phyloP scores from a whole-genome alignment of 2,329 filamentous ascomycete species.

The Coniochaeta ligniaria region DNA sequence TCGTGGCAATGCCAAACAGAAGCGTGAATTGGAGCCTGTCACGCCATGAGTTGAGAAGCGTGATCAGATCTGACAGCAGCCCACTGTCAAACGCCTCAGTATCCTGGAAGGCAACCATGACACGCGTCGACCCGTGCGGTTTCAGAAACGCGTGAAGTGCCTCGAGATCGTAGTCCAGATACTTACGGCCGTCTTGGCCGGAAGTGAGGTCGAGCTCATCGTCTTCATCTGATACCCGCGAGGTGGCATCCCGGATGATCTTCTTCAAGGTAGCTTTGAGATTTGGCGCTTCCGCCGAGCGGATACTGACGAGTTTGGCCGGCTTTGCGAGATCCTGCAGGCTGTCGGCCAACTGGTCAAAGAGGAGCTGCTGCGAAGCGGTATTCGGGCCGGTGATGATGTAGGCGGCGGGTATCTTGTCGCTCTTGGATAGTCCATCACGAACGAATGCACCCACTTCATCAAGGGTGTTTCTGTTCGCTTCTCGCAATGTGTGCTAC shows the following conservation, averaged over 20 bases:
- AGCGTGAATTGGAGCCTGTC: constrained; percentile 71
- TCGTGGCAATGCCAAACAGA: constrained; percentile 75
- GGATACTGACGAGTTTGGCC: constrained; percentile 57
- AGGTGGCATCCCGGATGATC: constrained; percentile 61
- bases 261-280: constrained; percentile 67
- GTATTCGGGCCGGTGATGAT: constrained; percentile 75
- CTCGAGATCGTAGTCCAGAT: constrained; percentile 74
- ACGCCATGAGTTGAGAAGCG: constrained; percentile 56
- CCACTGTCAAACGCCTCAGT: constrained; percentile 73
- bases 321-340: constrained; percentile 33
- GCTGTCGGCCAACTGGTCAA: constrained; percentile 58
- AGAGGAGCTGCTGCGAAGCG: constrained; percentile 67
- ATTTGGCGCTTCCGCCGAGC: constrained; percentile 65
- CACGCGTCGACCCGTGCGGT: constrained; percentile 44
- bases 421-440: constrained; percentile 22
- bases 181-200: constrained; percentile 46
- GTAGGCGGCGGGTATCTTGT: constrained; percentile 60
- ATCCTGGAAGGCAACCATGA: constrained; percentile 71
- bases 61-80: constrained; percentile 65
- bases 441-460: constrained; percentile 51
- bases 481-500: constrained; percentile 49
- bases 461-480: constrained; percentile 53
- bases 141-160: constrained; percentile 56
- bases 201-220: constrained; percentile 37
- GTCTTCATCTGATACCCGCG: constrained; percentile 38